Conservation (phyloP, 257 asterid genomes). For the Cynanchum wilfordii region DNA sequence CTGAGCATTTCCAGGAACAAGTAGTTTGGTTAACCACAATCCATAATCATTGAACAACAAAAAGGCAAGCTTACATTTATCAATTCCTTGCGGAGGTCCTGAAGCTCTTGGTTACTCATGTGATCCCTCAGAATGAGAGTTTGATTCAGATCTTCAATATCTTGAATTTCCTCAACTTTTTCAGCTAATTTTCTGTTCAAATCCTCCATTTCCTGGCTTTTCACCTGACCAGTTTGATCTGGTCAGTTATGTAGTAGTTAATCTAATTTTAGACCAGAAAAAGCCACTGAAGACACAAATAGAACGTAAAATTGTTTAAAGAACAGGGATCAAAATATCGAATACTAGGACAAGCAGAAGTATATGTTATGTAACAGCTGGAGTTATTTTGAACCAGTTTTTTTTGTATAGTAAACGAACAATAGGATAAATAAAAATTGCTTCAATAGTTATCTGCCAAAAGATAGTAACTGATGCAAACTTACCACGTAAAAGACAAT, state of each 20-base stretch:
- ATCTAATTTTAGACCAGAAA: background rate
- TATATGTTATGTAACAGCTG: background rate
- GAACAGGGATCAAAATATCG: background rate
- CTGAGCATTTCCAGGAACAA: background rate
- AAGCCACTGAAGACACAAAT: background rate
- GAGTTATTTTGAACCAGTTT: background rate
- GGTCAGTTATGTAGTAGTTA: background rate
- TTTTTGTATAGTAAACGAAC: background rate
- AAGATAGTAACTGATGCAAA: background rate
- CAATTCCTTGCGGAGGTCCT: slow-evolving; percentile 27
- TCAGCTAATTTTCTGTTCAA: slow-evolving; percentile 13
- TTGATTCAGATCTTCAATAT: slow-evolving; percentile 20
- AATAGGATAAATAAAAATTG: background rate
- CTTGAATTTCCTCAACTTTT: slow-evolving; percentile 13
- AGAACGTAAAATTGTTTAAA: background rate
- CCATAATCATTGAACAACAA: no score
- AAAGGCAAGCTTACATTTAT: slow-evolving; percentile 14
- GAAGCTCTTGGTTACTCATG: slow-evolving; percentile 26
- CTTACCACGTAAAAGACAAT: background rate
- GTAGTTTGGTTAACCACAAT: no score
- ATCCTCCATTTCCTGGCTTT: slow-evolving; percentile 14
- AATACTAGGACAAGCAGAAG: background rate
- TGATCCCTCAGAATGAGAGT: slow-evolving; percentile 22
- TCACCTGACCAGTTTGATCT: background rate
- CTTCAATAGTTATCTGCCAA: background rate